Evolutionary conservation across 257 asterid species (phyloP).

Genomic region (Cynanchum wilfordii): DNA sequence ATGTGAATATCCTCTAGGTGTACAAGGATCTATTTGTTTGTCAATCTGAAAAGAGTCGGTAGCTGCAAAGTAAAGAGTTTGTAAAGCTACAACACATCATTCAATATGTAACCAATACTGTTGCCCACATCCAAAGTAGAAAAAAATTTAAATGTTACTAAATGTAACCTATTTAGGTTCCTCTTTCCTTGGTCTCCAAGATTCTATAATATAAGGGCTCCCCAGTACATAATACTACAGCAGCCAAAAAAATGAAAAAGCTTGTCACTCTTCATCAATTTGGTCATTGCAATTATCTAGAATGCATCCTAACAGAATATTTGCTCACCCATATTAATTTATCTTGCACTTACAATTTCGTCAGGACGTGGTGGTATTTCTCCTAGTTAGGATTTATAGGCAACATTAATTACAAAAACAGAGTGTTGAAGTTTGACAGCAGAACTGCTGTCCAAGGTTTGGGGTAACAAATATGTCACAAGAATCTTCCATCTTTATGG

Average conservation of each 20-base stretch:
- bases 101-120: slow-evolving; percentile 3
- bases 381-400: background rate
- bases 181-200: background rate
- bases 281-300: background rate
- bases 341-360: background rate
- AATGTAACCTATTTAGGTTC: background rate
- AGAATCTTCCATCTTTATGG: background rate
- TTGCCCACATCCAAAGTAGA: background rate
- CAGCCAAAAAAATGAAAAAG: background rate
- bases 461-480: background rate
- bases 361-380: background rate
- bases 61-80: slow-evolving; percentile 40
- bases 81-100: background rate
- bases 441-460: background rate
- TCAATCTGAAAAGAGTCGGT: slow-evolving; percentile 38
- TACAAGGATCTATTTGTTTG: slow-evolving; percentile 73
- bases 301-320: background rate
- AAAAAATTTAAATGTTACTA: background rate
- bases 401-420: background rate
- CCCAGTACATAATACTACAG: background rate
- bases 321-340: background rate
- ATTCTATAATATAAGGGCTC: background rate
- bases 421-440: background rate
- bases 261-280: background rate
- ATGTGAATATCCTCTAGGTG: slow-evolving; percentile 72